Conservation (phyloP, 2,329 filamentous ascomycete genomes). For the Beauveria scarabaeidicola region DNA sequence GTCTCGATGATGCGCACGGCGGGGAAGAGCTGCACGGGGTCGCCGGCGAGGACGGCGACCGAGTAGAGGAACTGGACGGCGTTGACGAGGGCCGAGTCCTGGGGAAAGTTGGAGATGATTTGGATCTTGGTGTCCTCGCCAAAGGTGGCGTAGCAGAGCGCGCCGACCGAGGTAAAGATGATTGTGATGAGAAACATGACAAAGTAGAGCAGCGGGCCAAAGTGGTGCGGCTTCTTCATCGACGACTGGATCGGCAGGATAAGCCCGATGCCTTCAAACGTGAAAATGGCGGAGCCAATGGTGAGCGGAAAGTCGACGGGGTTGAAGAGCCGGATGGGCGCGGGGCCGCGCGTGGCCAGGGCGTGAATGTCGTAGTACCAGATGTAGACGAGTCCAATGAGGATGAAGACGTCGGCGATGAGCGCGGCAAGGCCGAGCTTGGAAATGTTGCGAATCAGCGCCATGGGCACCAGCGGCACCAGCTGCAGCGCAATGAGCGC, state of each 20-base stretch:
- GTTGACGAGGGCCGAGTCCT: conserved; percentile 63
- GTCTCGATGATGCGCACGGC: conserved; percentile 64
- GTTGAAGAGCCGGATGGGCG: conserved; percentile 60
- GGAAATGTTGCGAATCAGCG: conserved; percentile 65
- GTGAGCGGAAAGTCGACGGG: conserved; percentile 60
- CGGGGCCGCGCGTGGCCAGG: conserved; percentile 47
- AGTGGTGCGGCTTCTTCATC: conserved; percentile 62
- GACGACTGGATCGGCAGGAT: conserved; percentile 69
- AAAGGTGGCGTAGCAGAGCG: conserved; percentile 67
- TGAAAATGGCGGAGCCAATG: conserved; percentile 67
- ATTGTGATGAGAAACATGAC: conserved; percentile 68
- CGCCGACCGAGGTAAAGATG: conserved; percentile 64
- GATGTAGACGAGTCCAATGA: conserved; percentile 63
- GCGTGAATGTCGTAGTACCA: conserved; percentile 60
- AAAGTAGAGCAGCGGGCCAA: conserved; percentile 54
- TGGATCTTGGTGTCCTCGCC: conserved; percentile 61
- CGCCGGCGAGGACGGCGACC: conserved; percentile 62
- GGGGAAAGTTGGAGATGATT: conserved; percentile 69
- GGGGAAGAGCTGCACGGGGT: conserved; percentile 67
- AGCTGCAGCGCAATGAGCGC: conserved; percentile 59
- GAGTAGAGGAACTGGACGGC: conserved; percentile 68
- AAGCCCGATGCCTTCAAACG: conserved; percentile 69
- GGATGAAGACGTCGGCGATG: conserved; percentile 63
- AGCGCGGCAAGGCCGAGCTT: conserved; percentile 63
- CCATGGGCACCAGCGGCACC: conserved; percentile 54